phyloP scores from a whole-genome alignment of 2,329 filamentous ascomycete genomes.

The Lizonia empirigonia region DNA sequence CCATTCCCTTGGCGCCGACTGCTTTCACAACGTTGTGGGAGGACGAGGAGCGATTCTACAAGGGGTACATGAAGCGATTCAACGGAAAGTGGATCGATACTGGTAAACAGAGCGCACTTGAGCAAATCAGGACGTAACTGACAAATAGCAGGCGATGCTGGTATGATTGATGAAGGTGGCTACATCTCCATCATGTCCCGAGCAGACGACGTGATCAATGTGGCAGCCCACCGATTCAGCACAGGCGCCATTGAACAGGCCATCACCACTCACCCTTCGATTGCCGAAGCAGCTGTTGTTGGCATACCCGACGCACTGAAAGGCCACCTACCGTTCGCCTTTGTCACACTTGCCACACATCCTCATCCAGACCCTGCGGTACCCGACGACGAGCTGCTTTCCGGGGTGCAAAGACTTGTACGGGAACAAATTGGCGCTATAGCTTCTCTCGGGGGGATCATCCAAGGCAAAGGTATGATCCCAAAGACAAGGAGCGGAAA shows the following conservation, averaged over 20 bases:
- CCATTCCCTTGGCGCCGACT: constrained; percentile 80
- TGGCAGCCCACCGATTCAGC: constrained; percentile 89
- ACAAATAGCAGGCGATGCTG: constrained; percentile 66
- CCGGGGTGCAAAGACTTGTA: constrained; percentile 73
- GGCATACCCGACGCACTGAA: constrained; percentile 85
- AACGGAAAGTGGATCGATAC: constrained; percentile 85
- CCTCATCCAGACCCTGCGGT: constrained; percentile 59
- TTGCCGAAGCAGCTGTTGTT: constrained; percentile 86
- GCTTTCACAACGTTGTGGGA: constrained; percentile 85
- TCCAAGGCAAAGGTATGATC: constrained; percentile 84
- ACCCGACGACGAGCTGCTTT: constrained; percentile 56
- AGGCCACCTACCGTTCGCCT: constrained; percentile 90
- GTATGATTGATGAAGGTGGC: constrained; percentile 78
- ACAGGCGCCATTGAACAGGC: constrained; percentile 94
- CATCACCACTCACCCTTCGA: constrained; percentile 76
- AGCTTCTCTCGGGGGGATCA: constrained; percentile 81
- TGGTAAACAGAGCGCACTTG: constrained; percentile 40
- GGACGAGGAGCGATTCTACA: constrained; percentile 85
- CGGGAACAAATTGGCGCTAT: constrained; percentile 86
- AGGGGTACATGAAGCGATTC: constrained; percentile 83
- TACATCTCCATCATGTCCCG: constrained; percentile 68
- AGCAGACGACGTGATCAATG: constrained; percentile 89
- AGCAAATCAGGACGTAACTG: not conserved
- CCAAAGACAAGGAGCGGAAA: constrained; percentile 93
- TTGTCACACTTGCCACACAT: constrained; percentile 67